phyloP scores from a whole-genome alignment of 306 rosid genomes.

The Quillaja saponaria region DNA sequence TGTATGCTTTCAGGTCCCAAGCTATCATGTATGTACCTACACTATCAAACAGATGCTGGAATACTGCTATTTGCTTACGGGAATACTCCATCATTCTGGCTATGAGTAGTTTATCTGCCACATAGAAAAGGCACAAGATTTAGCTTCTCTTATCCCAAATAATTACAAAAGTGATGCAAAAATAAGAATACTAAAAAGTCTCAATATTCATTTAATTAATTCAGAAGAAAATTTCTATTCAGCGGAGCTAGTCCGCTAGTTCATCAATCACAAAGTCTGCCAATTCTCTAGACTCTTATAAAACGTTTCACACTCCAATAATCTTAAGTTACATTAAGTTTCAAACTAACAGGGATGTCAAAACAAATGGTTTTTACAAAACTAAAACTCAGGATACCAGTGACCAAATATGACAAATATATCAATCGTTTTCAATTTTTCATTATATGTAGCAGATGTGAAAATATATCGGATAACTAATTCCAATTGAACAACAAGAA shows the following conservation, averaged over 20 bases:
- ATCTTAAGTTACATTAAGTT: too few species aligned
- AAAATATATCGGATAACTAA: too few species aligned
- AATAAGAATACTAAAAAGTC: background rate
- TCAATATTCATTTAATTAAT: slow-evolving; percentile 5
- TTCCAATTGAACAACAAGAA: too few species aligned
- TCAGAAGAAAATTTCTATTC: slow-evolving; percentile 14
- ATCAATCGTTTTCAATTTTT: too few species aligned
- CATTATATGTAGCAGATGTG: too few species aligned
- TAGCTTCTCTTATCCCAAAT: background rate
- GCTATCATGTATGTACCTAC: slow-evolving; percentile 27
- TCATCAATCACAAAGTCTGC: background rate
- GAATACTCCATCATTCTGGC: slow-evolving; percentile 31
- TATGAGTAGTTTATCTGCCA: slow-evolving; percentile 47
- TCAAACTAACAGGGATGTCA: too few species aligned
- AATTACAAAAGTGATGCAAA: background rate
- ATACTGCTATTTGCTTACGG: too few species aligned
- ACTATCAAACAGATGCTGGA: slow-evolving; percentile 5
- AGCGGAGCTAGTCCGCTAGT: background rate
- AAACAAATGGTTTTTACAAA: too few species aligned
- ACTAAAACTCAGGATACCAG: too few species aligned
- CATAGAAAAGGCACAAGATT: slow-evolving; percentile 3
- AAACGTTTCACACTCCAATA: background rate
- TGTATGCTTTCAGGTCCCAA: slow-evolving; percentile 38
- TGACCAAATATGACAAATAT: too few species aligned
- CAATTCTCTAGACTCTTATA: background rate